phyloP scores from a whole-genome alignment of 495 filamentous ascomycete genomes.

The Hypoxylon perforatum region DNA sequence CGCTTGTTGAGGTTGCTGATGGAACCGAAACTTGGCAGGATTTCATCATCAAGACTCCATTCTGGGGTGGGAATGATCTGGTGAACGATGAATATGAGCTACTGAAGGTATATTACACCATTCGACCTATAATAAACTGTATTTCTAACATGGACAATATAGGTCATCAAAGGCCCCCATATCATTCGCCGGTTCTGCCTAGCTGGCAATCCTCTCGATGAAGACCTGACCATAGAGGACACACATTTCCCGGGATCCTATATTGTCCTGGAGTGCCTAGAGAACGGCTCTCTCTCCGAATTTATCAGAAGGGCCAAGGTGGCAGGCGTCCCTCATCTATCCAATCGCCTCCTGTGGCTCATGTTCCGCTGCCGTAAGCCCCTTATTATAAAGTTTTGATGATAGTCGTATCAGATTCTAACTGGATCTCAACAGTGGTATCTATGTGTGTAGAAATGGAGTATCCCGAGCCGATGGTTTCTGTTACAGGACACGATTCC shows the following conservation, averaged over 20 bases:
- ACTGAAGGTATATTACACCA: background rate
- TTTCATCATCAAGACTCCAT: background rate
- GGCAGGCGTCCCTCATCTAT: background rate
- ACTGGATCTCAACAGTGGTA: background rate
- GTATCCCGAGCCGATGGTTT: background rate
- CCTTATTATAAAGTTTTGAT: background rate
- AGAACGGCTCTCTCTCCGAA: background rate
- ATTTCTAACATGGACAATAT: background rate
- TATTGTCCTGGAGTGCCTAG: background rate
- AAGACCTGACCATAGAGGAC: background rate
- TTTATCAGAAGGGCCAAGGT: background rate
- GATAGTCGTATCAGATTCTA: background rate
- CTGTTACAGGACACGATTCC: background rate
- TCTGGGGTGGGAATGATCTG: background rate
- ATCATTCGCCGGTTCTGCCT: background rate
- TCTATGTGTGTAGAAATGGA: background rate
- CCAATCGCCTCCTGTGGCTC: background rate
- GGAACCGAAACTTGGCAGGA: background rate
- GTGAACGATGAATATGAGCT: background rate
- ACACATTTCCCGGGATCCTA: background rate
- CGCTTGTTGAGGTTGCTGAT: too few relatives aligned
- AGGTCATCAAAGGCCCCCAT: background rate
- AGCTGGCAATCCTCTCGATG: background rate
- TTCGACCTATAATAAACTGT: background rate
- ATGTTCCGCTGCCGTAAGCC: background rate